Evolutionary conservation across 441 rosid genomes (phyloP), one percentile per base, ranked within the genome.

Genomic region (Aquilaria agallochum): DNA sequence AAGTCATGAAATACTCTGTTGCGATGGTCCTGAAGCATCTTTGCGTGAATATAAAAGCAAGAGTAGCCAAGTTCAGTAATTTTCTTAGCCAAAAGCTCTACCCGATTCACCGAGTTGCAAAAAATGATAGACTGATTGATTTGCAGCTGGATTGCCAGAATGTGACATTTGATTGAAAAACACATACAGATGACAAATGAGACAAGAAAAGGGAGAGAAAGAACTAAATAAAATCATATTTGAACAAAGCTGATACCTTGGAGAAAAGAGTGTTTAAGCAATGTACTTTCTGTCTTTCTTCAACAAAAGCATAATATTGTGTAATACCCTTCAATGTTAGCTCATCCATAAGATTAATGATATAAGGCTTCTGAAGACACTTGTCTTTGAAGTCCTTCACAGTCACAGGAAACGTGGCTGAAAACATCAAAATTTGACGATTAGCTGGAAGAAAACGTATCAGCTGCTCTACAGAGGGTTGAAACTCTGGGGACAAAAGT

Each of bases 261-360:
- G 96, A 76, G 83, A 91, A 91, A 58, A 91, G 94, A 8, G 97
- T 91, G 85, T 89, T 89, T 44, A 91, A 86, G 72, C 97, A 91
- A 82, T 91, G 97, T 63, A 91, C 96, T 83, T 91, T 91, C 88
- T 91, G 97, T 33, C 97, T 83, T 76, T 91, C 97, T 76, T 91
- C 97, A 75, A 91, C 97, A 82, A 89, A 91, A 53, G 97, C 97
- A 76, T 91, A 91, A 60, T 11, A 91, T 55, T 91, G 97, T 0
- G 96, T 89, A 67, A 91, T 85, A 76, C 97, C 97, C 83, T 85
- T 77, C 31, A 91, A 84, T 2, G 97, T 89, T 68, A 91, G 96
- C 75, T 91, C 96, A 72, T 91, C 96, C 97, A 91, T 91, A 61
- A 91, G 96, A 76, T 91, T 91, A 69, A 91, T 91, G 40, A 91